phyloP scores from a whole-genome alignment of 345 rosid species.

The Eucalyptus cloeziana region DNA sequence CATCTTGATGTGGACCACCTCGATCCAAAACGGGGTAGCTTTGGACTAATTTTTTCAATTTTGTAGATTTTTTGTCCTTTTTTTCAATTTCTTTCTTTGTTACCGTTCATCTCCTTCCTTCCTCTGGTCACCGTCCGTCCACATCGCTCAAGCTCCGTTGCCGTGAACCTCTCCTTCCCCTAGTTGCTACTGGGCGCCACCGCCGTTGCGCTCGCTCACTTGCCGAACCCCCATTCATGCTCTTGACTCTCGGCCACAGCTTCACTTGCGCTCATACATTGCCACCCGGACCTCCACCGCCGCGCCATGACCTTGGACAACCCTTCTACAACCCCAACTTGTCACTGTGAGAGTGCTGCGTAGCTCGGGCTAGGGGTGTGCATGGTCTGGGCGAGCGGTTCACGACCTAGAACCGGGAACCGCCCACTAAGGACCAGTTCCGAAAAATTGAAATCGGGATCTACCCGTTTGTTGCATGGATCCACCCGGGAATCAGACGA shows the following conservation, averaged over 20 bases:
- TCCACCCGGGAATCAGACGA: too few relatives aligned
- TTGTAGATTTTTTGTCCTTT: background rate
- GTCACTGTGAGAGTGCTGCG: background rate
- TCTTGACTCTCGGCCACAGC: background rate
- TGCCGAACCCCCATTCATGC: background rate
- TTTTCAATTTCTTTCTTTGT: background rate
- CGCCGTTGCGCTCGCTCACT: rapidly evolving
- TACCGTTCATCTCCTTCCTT: background rate
- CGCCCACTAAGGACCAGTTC: too few relatives aligned
- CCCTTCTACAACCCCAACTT: background rate
- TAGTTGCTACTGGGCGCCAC: background rate
- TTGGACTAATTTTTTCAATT: background rate
- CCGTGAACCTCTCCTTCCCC: background rate
- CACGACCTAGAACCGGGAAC: too few relatives aligned
- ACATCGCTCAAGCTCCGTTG: background rate
- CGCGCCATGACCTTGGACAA: background rate
- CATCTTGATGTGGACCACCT: background rate
- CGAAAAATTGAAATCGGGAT: too few relatives aligned
- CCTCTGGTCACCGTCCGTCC: background rate
- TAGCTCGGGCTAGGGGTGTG: background rate
- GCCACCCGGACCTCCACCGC: background rate
- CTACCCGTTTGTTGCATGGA: too few relatives aligned
- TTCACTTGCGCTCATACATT: background rate
- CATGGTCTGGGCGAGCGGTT: too few relatives aligned
- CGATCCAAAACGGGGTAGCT: background rate